Evolutionary conservation across 495 filamentous ascomycete species (phyloP), one percentile per base, ranked within the genome.

Genomic region (Aspergillus panamensis): DNA sequence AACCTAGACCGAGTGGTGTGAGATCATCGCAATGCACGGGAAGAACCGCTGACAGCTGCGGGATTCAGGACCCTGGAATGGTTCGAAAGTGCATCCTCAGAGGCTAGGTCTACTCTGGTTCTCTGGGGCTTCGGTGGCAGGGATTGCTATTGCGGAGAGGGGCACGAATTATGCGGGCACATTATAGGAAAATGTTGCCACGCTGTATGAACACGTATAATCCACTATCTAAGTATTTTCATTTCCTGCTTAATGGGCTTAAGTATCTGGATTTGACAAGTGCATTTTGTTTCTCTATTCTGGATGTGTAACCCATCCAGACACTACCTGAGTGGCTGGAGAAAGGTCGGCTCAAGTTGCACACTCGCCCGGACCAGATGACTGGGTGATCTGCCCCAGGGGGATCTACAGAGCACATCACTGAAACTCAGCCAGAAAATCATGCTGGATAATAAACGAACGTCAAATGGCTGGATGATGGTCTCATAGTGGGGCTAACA

Each of bases 11-110:
- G 35, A n/a, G 6, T 19, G 9, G 16, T 20, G 9, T 45, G 42
- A 20, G 42, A 45, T 45, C 42, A 20, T 40, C 31, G 39, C 30
- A n/a, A 47, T 52, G 56, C 32, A 42, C 56, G 56, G 56, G 56
- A 52, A 33, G 37, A 47, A 58, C 56, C 56, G 48, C 40, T 47
- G 48, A 39, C 48, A 57, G 48, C 48, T 57, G 48, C 42, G 39
- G 17, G 25, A 35, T 51, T 48, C 21, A 6, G 17, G 8, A 42
- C 16, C 44, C 54, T 40, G 48, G 31, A 20, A 13, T 20, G n/a
- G 35, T 13, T 25, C 5, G 25, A 25, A 5, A 2, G 25, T 5
- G 35, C 35, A 39, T 39, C 35, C 35, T 8, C 25, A 5, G 25
- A 25, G 25, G 25, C 25, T n/a, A n/a, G n/a, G n/a, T 25, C 25